Base-by-base conservation (phyloP, 345 rosid species). In the Abelmoschus esculentus region DNA sequence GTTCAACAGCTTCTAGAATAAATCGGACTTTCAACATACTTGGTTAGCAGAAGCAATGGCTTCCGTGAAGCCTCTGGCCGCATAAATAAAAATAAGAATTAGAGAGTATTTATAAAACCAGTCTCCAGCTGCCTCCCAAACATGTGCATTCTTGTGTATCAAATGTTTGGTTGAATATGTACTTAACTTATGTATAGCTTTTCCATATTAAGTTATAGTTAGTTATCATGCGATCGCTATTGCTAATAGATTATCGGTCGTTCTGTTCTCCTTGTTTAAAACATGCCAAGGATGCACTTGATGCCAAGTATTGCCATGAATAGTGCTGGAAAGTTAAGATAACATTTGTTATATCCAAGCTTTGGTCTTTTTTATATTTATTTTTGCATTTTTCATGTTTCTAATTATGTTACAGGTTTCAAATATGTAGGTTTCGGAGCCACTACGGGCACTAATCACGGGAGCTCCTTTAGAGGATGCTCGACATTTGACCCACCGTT, bases 401-500 rank as follows among this genome's bases (percentile, higher is more conserved):
- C 79, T 77, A 77, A 78, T 73, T 80, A 60, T 74, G 74, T 75
- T 66, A 73, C 65, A 70, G 78, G 65, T 70, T 79, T 83, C 47
- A 12, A 68, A 66, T 78, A 59, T 73, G 72, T 80, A 92, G 96
- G 92, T 92, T 67, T 84, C 85, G 66, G 89, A 83, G 83, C 98
- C 97, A 42, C 79, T 93, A 54, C 84, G 90, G 65, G 78, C 72
- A 4, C 73, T 85, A 72, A 76, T 93, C 76, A 86, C 76, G 17
- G 95, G 96, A 71, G 97, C 97, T 64, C 98, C 97, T 69, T 77
- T 93, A 81, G 97, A 89, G 82, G 97, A 93, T 85, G 98, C 98
- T 72, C 85, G 96, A 59, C 91, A 84, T 73, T 79, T 93, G 77
- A 85, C 87, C 40, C 89, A 80, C 56, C 88, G 78, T 67, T 91